phyloP scores from a whole-genome alignment of 495 filamentous ascomycete genomes.

The Neurospora terricola region DNA sequence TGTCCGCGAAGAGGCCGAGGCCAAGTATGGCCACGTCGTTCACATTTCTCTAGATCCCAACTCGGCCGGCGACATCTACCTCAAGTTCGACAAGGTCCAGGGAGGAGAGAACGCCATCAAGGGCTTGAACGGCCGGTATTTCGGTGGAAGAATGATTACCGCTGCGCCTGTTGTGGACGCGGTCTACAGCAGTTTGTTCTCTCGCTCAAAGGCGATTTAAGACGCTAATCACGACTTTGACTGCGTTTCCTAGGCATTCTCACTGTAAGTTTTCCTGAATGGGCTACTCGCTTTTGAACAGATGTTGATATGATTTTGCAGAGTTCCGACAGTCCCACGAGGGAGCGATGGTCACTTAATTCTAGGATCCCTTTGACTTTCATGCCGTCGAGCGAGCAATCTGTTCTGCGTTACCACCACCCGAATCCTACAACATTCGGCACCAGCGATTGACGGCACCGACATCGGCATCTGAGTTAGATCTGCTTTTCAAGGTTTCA shows the following conservation, averaged over 20 bases:
- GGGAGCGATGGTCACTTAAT: background rate
- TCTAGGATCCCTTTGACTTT: background rate
- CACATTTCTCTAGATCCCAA: slow-evolving; percentile 94
- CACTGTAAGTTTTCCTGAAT: slow-evolving; percentile 17
- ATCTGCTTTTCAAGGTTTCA: background rate
- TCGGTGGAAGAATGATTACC: slow-evolving; percentile 79
- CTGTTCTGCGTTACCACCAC: background rate
- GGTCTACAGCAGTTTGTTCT: slow-evolving; percentile 95
- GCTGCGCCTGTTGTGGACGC: slow-evolving; percentile 94
- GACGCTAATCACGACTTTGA: slow-evolving; percentile 41
- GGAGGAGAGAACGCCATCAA: slow-evolving; percentile 96
- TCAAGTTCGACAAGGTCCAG: slow-evolving; percentile 92
- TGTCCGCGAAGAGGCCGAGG: slow-evolving; percentile 83
- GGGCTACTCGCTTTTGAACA: too few relatives aligned
- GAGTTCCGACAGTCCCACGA: background rate
- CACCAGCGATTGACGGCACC: background rate
- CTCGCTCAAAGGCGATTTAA: slow-evolving; percentile 66
- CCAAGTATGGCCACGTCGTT: slow-evolving; percentile 95
- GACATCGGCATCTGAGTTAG: too few relatives aligned
- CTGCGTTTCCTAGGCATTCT: slow-evolving; percentile 29
- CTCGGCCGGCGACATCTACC: slow-evolving; percentile 90
- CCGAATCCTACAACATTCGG: background rate
- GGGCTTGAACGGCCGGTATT: slow-evolving; percentile 93
- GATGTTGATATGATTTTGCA: background rate
- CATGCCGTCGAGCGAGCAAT: background rate